Evolutionary conservation across 164 flowering plant species (phyloP).

Genomic region (Euptelea pleiosperma): DNA sequence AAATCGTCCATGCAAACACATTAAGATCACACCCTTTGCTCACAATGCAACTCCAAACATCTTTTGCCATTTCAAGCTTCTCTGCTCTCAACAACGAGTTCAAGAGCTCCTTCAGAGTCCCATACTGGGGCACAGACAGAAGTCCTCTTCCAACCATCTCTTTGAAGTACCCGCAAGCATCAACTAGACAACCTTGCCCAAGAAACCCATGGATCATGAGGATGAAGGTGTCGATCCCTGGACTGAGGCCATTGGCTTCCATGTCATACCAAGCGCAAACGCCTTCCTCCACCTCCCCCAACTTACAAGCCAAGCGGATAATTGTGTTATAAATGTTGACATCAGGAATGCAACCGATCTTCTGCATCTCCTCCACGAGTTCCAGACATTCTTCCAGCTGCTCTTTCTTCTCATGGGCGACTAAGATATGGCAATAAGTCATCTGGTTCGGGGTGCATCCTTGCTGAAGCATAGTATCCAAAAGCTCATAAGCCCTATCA

Average conservation of each 20-base stretch:
- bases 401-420: slow-evolving; percentile 88
- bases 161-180: slow-evolving; percentile 79
- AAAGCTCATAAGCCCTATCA: slow-evolving; percentile 56
- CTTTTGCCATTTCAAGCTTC: slow-evolving; percentile 76
- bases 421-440: slow-evolving; percentile 63
- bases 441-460: slow-evolving; percentile 58
- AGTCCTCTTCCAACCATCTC: slow-evolving; percentile 88
- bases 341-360: slow-evolving; percentile 58
- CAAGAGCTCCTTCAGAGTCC: slow-evolving; percentile 68
- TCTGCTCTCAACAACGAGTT: slow-evolving; percentile 68
- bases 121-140: slow-evolving; percentile 71
- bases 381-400: slow-evolving; percentile 76
- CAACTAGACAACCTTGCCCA: slow-evolving; percentile 53
- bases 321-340: slow-evolving; percentile 54
- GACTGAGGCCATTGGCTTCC: slow-evolving; percentile 58
- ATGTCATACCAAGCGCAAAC: slow-evolving; percentile 66
- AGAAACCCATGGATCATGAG: slow-evolving; percentile 73
- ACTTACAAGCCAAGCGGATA: slow-evolving; percentile 69
- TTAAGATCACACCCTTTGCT: slow-evolving; percentile 73
- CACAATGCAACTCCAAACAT: slow-evolving; percentile 67
- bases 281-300: slow-evolving; percentile 70
- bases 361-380: slow-evolving; percentile 58
- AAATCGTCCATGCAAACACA: slow-evolving; percentile 85
- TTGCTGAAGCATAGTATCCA: slow-evolving; percentile 61
- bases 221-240: slow-evolving; percentile 64